These are phyloP conservation scores for Ogataea nakhonphanomensis DNA, from an alignment of 805 yeast species.

Conservation along the genomic window DNA sequence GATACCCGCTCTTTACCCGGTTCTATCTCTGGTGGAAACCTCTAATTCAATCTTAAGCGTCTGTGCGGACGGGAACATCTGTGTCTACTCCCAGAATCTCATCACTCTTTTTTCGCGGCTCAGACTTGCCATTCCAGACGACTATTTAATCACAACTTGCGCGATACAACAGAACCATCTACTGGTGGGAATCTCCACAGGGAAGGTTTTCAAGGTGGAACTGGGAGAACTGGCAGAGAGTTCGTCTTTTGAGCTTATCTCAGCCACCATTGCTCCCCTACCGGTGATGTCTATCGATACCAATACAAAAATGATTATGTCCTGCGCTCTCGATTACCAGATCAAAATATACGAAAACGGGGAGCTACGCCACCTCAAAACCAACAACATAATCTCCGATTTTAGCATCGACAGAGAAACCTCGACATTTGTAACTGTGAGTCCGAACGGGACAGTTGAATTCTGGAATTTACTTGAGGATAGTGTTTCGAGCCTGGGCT, in stretches of 20 bases:
- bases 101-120: constrained; percentile 18
- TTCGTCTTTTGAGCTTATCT: constrained; percentile 7
- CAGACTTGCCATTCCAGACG: constrained; percentile 7
- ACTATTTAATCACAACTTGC: constrained; percentile 18
- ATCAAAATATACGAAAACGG: constrained; percentile 4
- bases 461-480: constrained; percentile 37
- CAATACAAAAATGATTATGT: constrained; percentile 3
- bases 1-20: constrained; percentile 13
- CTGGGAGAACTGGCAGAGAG: constrained; percentile 13
- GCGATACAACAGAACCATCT: constrained; percentile 20
- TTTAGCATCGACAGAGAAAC: constrained; percentile 8
- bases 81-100: constrained; percentile 23
- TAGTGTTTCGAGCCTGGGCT: constrained; percentile 21
- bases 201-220: constrained; percentile 18
- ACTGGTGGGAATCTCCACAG: constrained; percentile 24
- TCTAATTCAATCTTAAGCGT: constrained; percentile 25
- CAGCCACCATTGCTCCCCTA: constrained; percentile 2
- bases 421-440: constrained; percentile 15
- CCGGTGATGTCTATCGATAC: constrained; percentile 23
- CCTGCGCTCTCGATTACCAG: constrained; percentile 15
- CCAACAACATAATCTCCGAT: constrained; percentile 11
- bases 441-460: constrained; percentile 16
- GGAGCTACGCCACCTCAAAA: constrained; percentile 3
- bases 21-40: constrained; percentile 24
- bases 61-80: constrained; percentile 21